Evolutionary conservation across 2,329 filamentous ascomycete genomes (phyloP).

Genomic region (Colletotrichum aenigma): DNA sequence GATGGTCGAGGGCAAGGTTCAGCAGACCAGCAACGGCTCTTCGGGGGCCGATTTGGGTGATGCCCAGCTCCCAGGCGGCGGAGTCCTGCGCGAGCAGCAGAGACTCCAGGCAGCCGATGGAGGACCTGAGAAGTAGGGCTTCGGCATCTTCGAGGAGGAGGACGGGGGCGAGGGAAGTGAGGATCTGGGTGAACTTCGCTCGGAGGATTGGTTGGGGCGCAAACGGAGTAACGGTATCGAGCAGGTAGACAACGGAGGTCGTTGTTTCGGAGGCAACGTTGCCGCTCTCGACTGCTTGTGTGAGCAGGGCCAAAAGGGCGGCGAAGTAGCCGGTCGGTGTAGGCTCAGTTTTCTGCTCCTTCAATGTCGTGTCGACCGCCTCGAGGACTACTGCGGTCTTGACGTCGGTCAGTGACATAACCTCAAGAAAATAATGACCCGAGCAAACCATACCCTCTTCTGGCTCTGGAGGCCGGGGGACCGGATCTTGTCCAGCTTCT

Average conservation of each 20-base stretch:
- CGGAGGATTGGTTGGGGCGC: constrained; percentile 86
- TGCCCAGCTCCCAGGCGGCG: constrained; percentile 84
- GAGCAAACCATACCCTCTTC: constrained; percentile 71
- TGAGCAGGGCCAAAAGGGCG: constrained; percentile 86
- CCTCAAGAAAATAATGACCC: constrained; percentile 14
- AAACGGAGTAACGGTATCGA: constrained; percentile 88
- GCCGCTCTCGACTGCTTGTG: constrained; percentile 72
- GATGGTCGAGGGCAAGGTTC: constrained; percentile 81
- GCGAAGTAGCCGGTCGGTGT: constrained; percentile 94
- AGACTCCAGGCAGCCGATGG: constrained; percentile 93
- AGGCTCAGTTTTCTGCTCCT: constrained; percentile 81
- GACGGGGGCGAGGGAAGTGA: constrained; percentile 83
- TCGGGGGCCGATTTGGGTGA: constrained; percentile 83
- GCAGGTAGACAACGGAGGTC: constrained; percentile 89
- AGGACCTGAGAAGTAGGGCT: constrained; percentile 82
- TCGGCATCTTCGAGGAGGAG: constrained; percentile 82
- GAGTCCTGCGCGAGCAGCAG: constrained; percentile 88
- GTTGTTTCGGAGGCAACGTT: constrained; percentile 82
- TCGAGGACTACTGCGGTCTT: constrained; percentile 86
- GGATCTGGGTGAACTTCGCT: constrained; percentile 93
- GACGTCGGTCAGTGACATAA: background rate
- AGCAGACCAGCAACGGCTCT: constrained; percentile 86
- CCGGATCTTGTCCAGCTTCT: constrained; percentile 97
- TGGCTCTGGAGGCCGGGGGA: constrained; percentile 96
- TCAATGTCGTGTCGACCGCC: constrained; percentile 91